Evolutionary conservation across 2,329 filamentous ascomycete genomes (phyloP).

Genomic region (Alternaria sp.): DNA sequence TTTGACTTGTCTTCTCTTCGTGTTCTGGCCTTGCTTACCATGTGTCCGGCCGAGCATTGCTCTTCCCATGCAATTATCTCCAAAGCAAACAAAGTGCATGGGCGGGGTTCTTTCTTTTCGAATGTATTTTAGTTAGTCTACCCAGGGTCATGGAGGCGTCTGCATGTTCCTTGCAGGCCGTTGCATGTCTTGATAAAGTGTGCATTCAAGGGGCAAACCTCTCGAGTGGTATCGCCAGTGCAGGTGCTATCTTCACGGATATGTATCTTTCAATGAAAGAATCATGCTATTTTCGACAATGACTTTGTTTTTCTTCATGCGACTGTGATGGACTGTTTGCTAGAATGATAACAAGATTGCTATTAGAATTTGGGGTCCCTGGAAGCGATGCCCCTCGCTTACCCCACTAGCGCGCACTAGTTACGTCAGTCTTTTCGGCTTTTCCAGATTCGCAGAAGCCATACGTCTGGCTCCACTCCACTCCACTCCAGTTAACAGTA

Average conservation of each 20-base stretch:
- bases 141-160: neutral
- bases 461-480: slow-evolving; percentile 23
- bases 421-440: slow-evolving; percentile 24
- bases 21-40: slow-evolving; percentile 1
- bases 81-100: neutral
- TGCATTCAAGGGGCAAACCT: neutral
- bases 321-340: neutral
- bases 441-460: slow-evolving; percentile 28
- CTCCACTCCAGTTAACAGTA: slow-evolving; percentile 19
- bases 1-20: neutral
- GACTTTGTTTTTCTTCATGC: neutral
- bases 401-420: slow-evolving; percentile 34
- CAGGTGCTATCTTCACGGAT: neutral
- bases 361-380: neutral
- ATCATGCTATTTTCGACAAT: neutral
- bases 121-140: slow-evolving; percentile 3
- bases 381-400: slow-evolving; percentile 24
- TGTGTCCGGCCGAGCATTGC: slow-evolving; percentile 1
- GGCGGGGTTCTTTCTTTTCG: neutral
- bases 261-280: neutral
- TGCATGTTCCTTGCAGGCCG: neutral
- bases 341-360: neutral
- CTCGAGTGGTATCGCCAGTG: neutral
- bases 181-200: neutral
- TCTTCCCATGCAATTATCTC: neutral